Conservation (phyloP, 768 basidiomycete species). For the Asterophora parasitica region DNA sequence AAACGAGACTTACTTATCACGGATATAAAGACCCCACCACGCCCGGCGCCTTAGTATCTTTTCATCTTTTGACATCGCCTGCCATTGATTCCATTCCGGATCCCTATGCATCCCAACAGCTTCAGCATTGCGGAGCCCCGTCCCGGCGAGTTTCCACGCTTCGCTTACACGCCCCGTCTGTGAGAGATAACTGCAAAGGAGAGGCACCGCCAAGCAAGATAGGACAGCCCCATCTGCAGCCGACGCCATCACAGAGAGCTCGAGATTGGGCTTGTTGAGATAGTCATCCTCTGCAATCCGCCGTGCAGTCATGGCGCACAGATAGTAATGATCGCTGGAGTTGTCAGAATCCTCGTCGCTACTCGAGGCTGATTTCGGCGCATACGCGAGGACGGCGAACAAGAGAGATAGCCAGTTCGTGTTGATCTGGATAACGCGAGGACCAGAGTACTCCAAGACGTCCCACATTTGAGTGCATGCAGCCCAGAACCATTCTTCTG, state of each 20-base stretch:
- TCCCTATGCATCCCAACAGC: conserved; percentile 42
- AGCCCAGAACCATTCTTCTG: conserved; percentile 43
- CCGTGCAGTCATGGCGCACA: conserved; percentile 38
- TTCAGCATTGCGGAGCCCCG: conserved; percentile 33
- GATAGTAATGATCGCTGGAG: conserved; percentile 32
- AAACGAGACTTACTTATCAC: conserved; percentile 37
- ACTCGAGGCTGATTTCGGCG: conserved; percentile 21
- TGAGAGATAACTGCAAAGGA: conserved; percentile 41
- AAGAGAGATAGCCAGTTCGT: conserved; percentile 47
- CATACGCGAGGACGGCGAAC: conserved; percentile 43
- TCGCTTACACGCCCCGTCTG: conserved; percentile 45
- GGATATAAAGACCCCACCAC: conserved; percentile 40
- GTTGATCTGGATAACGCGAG: conserved; percentile 36
- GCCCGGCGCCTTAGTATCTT: conserved; percentile 34
- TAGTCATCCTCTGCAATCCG: conserved; percentile 43
- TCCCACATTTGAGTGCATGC: conserved; percentile 43
- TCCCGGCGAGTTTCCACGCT: conserved; percentile 43
- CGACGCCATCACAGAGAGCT: conserved; percentile 32
- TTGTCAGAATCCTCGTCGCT: conserved; percentile 2
- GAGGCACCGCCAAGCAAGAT: conserved; percentile 40
- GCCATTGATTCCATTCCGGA: conserved; percentile 36
- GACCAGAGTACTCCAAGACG: conserved; percentile 28
- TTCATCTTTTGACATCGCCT: conserved; percentile 41
- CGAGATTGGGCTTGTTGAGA: conserved; percentile 28
- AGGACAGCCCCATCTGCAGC: conserved; percentile 43